Conservation (phyloP, 768 basidiomycete species). For the Hysterangium stoloniferum region DNA sequence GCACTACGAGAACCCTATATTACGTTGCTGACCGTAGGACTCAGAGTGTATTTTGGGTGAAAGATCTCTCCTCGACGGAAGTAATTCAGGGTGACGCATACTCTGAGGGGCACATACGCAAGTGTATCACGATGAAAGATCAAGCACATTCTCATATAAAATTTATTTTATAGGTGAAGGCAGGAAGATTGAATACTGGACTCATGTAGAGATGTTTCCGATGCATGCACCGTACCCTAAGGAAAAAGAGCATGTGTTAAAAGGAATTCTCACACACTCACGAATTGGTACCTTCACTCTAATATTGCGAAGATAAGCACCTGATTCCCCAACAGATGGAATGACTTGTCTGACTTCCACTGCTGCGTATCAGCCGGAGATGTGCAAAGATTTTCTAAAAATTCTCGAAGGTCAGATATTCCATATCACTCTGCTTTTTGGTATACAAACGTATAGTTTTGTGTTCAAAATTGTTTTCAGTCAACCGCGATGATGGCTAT, state of each 20-base stretch:
- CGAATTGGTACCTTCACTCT: constrained; percentile 35
- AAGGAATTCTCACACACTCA: constrained; percentile 44
- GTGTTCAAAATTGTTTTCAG: too few species aligned
- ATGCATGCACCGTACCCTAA: constrained; percentile 38
- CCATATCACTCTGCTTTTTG: not conserved
- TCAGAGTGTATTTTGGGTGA: not conserved
- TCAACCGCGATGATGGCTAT: not conserved
- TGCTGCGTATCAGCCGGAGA: constrained; percentile 43
- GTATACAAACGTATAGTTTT: too few species aligned
- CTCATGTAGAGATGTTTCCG: constrained; percentile 54
- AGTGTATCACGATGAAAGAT: not conserved
- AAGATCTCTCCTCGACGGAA: not conserved
- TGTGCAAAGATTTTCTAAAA: constrained; percentile 41
- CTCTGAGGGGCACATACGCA: constrained; percentile 1
- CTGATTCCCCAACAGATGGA: constrained; percentile 35
- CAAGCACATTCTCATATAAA: not conserved
- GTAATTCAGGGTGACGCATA: not conserved
- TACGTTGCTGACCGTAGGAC: not conserved
- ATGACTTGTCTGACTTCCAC: constrained; percentile 54
- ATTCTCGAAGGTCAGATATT: constrained; percentile 32
- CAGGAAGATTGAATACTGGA: constrained; percentile 39
- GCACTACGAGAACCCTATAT: not conserved
- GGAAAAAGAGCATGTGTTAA: constrained; percentile 38
- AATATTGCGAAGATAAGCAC: not conserved
- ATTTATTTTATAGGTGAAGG: not conserved